Percentiles rank a stretch among this genome's conserved stretches.
phyloP scores from a whole-genome alignment of 164 flowering plant species.

The Stephania japonica region DNA sequence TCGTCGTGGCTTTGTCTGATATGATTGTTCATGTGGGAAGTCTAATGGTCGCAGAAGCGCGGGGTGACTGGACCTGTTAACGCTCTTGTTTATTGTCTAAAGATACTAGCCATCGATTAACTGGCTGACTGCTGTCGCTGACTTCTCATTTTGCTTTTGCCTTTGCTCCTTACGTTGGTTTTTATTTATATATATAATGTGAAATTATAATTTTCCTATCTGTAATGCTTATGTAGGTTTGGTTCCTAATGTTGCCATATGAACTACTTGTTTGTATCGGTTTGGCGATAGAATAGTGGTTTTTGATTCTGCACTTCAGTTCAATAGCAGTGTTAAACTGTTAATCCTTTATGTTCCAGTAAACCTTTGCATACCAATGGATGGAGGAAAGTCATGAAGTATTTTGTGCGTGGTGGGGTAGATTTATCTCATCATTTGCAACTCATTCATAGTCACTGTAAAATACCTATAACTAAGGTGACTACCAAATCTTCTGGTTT shows the following conservation, averaged over 20 bases:
- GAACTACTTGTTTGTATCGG: neutral
- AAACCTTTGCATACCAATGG: too few species aligned
- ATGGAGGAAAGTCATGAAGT: too few species aligned
- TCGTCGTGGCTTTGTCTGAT: neutral
- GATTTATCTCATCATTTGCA: too few species aligned
- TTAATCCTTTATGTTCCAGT: neutral
- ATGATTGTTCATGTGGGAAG: neutral
- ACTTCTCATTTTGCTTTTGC: neutral
- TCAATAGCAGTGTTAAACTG: neutral
- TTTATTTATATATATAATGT: slow-evolving; percentile 3
- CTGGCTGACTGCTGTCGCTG: neutral
- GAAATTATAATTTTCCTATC: neutral
- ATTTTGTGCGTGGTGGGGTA: too few species aligned
- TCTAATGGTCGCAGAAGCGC: slow-evolving; percentile 2
- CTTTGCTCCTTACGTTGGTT: neutral
- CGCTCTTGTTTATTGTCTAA: neutral
- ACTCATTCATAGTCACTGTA: too few species aligned
- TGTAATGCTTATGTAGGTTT: neutral
- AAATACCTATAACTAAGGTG: too few species aligned
- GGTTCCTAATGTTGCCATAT: neutral
- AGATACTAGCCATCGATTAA: neutral
- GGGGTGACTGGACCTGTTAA: neutral
- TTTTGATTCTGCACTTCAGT: neutral
- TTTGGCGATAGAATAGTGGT: neutral
- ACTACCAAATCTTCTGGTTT: too few species aligned